Percentiles rank a stretch among this genome's conserved stretches.
Evolutionary conservation across 768 basidiomycete genomes (phyloP).

Genomic region (Neoboletus brunneissimus): DNA sequence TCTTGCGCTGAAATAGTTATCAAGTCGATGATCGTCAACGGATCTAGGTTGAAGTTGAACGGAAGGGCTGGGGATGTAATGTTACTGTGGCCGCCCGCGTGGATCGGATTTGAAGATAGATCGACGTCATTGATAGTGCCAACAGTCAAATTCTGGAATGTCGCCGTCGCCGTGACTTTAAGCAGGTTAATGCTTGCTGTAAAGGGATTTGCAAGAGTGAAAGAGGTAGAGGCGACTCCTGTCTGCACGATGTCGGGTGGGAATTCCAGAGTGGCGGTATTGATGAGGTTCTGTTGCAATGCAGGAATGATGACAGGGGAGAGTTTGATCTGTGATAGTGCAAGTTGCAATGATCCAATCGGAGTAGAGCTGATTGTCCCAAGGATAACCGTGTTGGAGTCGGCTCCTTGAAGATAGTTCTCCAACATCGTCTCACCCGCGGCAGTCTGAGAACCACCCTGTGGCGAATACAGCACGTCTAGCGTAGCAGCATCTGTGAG

Average conservation of each 20-base stretch:
- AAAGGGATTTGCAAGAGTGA: slow-evolving; percentile 65
- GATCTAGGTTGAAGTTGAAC: slow-evolving; percentile 63
- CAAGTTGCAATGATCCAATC: slow-evolving; percentile 58
- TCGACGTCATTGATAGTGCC: slow-evolving; percentile 59
- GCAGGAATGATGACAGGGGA: slow-evolving; percentile 64
- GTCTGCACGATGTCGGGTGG: slow-evolving; percentile 60
- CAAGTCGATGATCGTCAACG: slow-evolving; percentile 57
- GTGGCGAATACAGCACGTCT: slow-evolving; percentile 63
- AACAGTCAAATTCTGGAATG: slow-evolving; percentile 52
- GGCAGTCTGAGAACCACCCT: slow-evolving; percentile 45
- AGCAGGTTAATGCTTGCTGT: slow-evolving; percentile 67
- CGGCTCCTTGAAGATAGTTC: slow-evolving; percentile 65
- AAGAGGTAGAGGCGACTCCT: slow-evolving; percentile 55
- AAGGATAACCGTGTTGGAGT: slow-evolving; percentile 52
- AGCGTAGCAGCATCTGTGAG: slow-evolving; percentile 5
- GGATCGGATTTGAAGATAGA: slow-evolving; percentile 54
- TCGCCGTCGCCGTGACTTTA: slow-evolving; percentile 51
- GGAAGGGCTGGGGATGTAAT: slow-evolving; percentile 57
- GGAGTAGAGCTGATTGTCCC: slow-evolving; percentile 56
- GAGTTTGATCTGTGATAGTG: slow-evolving; percentile 58
- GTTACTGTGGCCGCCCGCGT: slow-evolving; percentile 54
- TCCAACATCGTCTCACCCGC: slow-evolving; percentile 58
- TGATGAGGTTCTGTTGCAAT: slow-evolving; percentile 59
- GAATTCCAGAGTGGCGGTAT: slow-evolving; percentile 53
- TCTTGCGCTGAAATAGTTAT: slow-evolving; percentile 48